Percentiles rank a stretch among this genome's conserved stretches.
These are phyloP conservation scores for Epichloe glyceriae DNA, from an alignment of 2,329 filamentous ascomycete genomes.

Conservation along the genomic window DNA sequence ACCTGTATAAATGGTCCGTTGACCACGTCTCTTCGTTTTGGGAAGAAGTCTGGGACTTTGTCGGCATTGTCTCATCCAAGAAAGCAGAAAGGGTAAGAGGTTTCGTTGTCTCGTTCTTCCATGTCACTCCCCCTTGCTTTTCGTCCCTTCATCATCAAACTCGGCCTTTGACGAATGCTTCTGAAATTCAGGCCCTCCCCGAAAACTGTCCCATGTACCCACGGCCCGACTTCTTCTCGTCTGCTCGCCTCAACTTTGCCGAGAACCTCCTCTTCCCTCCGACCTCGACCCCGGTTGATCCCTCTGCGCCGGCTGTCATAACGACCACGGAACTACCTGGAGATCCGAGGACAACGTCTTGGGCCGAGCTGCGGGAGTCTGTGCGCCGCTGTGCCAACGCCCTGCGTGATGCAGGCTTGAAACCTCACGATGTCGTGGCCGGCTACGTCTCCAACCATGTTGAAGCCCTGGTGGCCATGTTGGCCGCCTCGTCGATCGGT, in stretches of 20 bases:
- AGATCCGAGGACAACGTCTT: conserved; percentile 47
- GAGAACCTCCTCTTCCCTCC: conserved; percentile 84
- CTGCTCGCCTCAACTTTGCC: conserved; percentile 76
- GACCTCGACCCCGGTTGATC: conserved; percentile 26
- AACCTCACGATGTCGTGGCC: conserved; percentile 42
- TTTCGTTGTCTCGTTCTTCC: background rate
- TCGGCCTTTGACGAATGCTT: background rate
- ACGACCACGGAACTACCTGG: conserved; percentile 63
- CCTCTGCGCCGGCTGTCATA: conserved; percentile 57
- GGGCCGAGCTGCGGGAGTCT: conserved; percentile 66
- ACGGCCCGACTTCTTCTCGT: conserved; percentile 72
- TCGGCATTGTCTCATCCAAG: conserved; percentile 57
- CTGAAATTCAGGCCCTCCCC: conserved; percentile 47
- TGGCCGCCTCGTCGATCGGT: conserved; percentile 69
- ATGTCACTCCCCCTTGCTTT: background rate
- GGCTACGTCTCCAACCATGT: conserved; percentile 82
- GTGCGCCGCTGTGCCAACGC: conserved; percentile 63
- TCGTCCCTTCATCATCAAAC: background rate
- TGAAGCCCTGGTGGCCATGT: conserved; percentile 76
- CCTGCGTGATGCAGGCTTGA: conserved; percentile 52
- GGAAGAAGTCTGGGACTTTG: conserved; percentile 75
- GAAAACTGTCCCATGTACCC: conserved; percentile 64
- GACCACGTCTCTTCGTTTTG: conserved; percentile 66
- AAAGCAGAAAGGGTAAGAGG: conserved; percentile 43
- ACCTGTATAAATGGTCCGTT: conserved; percentile 78